A percentile compares a stretch with the other conserved stretches of the same genome.
Evolutionary conservation across 805 yeast genomes (phyloP).

Genomic region (Candida cerambycidarum): DNA sequence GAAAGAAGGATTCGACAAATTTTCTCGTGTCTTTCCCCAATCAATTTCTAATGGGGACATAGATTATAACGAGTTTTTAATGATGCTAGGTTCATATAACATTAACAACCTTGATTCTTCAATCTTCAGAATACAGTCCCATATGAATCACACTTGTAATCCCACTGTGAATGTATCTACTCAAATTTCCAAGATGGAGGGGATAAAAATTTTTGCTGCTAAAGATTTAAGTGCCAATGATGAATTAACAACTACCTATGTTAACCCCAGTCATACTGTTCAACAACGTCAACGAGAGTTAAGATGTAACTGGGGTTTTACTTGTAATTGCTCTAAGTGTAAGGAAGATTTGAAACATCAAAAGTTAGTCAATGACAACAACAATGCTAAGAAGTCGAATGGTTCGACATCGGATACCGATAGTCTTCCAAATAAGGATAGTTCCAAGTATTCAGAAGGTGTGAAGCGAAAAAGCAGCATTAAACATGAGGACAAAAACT

Average conservation of each 20-base stretch:
- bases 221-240: conserved; percentile 60
- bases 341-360: conserved; percentile 48
- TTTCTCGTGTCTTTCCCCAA: conserved; percentile 49
- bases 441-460: not conserved
- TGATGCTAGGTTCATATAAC: conserved; percentile 69
- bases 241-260: conserved; percentile 69
- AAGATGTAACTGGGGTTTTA: conserved; percentile 77
- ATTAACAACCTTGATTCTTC: conserved; percentile 70
- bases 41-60: conserved; percentile 20
- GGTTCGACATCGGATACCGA: not conserved
- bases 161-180: conserved; percentile 62
- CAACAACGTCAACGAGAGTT: conserved; percentile 64
- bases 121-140: conserved; percentile 61
- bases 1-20: conserved; percentile 54
- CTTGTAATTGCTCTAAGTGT: conserved; percentile 68
- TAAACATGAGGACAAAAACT: conserved; percentile 10
- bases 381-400: not conserved
- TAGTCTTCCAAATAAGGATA: not conserved
- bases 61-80: conserved; percentile 54
- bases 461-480: conserved; percentile 29
- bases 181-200: conserved; percentile 44
- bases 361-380: conserved; percentile 19
- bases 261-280: conserved; percentile 62
- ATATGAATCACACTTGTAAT: conserved; percentile 73
- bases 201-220: conserved; percentile 60